Evolutionary conservation across 192 early-diverging fungal genomes (phyloP), one percentile per base, ranked within the genome.

Genomic region (Entrophospora sp.): DNA sequence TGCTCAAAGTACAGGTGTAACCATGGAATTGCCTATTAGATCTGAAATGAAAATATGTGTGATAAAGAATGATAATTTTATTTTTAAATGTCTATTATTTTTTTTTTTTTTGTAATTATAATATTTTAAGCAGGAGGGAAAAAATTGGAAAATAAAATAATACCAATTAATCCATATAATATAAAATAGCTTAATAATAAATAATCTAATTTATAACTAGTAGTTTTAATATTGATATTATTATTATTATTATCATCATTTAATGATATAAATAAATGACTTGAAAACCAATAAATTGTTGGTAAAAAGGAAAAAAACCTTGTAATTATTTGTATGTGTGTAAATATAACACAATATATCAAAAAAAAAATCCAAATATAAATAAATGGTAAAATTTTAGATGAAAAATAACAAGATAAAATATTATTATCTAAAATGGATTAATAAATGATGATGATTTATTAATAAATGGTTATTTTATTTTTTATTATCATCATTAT

Each of bases 241-340:
- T 28, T 13, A 14, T 4, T n/a, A 31, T 20, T 20, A 27, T 25
- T 28, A 55, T 35, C 24, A 35, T 35, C 8, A 35, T 63, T 35
- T 12, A 30, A 31, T 20, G 31, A 1, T 49, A 76, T 46, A 51
- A 77, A 72, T 24, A 75, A 73, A 63, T 88, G 77, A 3, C 80
- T 89, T 2, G 85, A 80, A 69, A 79, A 91, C 92, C 92, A 94
- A 64, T 91, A 92, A 27, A 94, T 74, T 4, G 74, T 73, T 1
- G 94, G 94, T 52, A 88, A 52, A 20, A 81, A 86, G 0, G 92
- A 89, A 61, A 93, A 92, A 36, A 93, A 90, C 3, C 94, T 79
- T 13, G 86, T 88, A 37, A 93, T 89, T 4, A 96, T 81, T 77
- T 96, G 94, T n/a, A 96, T 81, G 62, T 96, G 92, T 87, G 92